Base-by-base conservation (phyloP, 148 eudicot genomes). In the Camellia sinensis region DNA sequence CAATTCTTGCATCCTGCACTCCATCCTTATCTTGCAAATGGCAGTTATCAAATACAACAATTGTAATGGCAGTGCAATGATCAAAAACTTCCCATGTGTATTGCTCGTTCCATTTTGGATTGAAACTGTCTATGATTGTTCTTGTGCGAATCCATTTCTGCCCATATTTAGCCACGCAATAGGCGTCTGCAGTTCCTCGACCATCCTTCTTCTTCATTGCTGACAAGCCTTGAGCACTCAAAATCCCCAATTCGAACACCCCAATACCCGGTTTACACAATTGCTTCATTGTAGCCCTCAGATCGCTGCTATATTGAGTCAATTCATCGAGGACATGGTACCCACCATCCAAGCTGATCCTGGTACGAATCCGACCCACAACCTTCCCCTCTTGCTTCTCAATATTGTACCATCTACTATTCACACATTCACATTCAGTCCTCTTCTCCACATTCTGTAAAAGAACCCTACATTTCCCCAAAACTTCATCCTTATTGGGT, bases 71-170 rank as follows among this genome's bases (percentile, higher is more conserved):
- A 4, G 80, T 77, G 62, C 80, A 77, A 22, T 71, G 80, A 52
- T 77, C 72, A 29, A 46, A 77, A 65, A 77, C 80, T 22, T 77
- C 80, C 80, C 80, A 77, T 13, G 71, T 64, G 17, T 77, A 77
- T 22, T 77, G 80, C 45, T 77, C 80, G 13, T 77, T 77, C 80
- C 80, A 77, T 41, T 78, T 68, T 0, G 80, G 80, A n/a, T 53
- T 67, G 19, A 67, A 56, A 19, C 66, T 67, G 41, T 78, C 65
- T 15, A 68, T 18, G 59, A 78, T 68, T 15, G 80, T 78, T 50
- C 80, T 67, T 9, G 80, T 78, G 7, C 80, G 80, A 40, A 78
- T 43, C 80, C 80, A 78, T 68, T 78, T 78, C 37, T 68, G 80
- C 4, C 80, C 80, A 5, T 78, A 78, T 64, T 78, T 78, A 22